Base-by-base conservation (phyloP, 108 stramenopile species). In the Pseudonitzschia pungens region DNA sequence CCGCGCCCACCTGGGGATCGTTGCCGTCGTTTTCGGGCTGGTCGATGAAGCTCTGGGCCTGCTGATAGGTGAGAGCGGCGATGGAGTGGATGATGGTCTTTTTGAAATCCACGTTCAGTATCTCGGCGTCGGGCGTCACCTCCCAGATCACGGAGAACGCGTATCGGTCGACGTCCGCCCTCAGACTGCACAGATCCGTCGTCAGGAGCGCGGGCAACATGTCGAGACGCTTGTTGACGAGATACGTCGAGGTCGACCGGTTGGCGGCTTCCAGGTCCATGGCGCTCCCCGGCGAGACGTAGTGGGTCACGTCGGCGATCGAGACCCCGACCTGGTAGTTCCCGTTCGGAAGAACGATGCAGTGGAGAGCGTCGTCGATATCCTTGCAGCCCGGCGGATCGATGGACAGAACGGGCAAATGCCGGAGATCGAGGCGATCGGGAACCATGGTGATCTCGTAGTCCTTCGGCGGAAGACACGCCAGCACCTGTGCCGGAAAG, bases 301-400 rank as follows among this genome's bases (percentile, higher is more conserved):
- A 99, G 72, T 99, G 96, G n/a, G 96, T 95, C 12, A 99, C 99
- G 69, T 99, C 99, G 0, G 99, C 98, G 77, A 99, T 99, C 68
- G 98, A 98, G 20, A 99, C 98, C 0, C 99, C 99, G 9, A 97
- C 89, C 69, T 96, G 88, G 72, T 90, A 95, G 51, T 94, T 96
- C 31, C 97, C 97, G 80, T 98, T 97, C 6, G 87, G 82, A 5
- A 99, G 87, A 15, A 75, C 76, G 16, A 90, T 86, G 43, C 95
- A 96, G 75, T 98, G 98, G 16, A 99, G 88, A 0, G 99, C 99
- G 77, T 99, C 99, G 75, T 99, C 99, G 71, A 99, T 99, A 83
- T 99, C 99, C 73, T 98, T 97, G 77, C 99, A 99, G 22, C 98
- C 98, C 6, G 99, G 99, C 3, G 99, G 99, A 82, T 99, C 99